Evolutionary conservation across 1,284 basidiomycete genomes (phyloP), one percentile per base, ranked within the genome.

Genomic region (Cryptococcus sp.): DNA sequence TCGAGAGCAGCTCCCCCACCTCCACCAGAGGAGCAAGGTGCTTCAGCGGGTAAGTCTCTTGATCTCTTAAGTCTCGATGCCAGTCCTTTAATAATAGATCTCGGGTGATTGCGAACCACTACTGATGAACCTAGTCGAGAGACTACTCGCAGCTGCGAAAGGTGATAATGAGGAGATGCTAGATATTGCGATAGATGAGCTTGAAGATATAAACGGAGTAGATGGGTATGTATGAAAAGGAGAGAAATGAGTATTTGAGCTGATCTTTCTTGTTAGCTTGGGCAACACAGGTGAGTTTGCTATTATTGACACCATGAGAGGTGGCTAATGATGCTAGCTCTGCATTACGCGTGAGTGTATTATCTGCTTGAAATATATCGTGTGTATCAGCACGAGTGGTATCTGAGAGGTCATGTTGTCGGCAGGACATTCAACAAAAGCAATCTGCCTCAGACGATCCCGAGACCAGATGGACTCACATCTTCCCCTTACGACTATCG

Each of bases 281-380:
- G 87, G 87, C 54, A 88, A 89, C 71, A 89, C 87, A 62, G 83
- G 84, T 83, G 70, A 59, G 73, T 61, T 8, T 13, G 23, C 44
- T 46, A 10, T 23, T 30, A 13, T 46, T 13, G 46, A 51, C 46
- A 32, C 57, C 52, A 45, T 13, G 44, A 8, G 10, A 46, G 44
- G 23, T 46, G 23, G 44, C 44, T 46, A 30, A 46, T 23, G 13
- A 10, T 49, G 13, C 23, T 65, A 89, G 89, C 88, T 33, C 79
- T 91, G 4, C 89, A 90, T 70, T 85, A 86, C 73, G 88, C 88
- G 88, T 90, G 69, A 76, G 87, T 76, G 37, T 49, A 13, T 31
- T 32, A 31, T 14, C 35, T 31, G 36, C 30, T 4, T 41, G 23
- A 23, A 23, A 23, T 23, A 23, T 23, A 23, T 23, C 23, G 23